Evolutionary conservation across 2,329 filamentous ascomycete genomes (phyloP), one percentile per base, ranked within the genome.

Genomic region (Sporothrix phasma): DNA sequence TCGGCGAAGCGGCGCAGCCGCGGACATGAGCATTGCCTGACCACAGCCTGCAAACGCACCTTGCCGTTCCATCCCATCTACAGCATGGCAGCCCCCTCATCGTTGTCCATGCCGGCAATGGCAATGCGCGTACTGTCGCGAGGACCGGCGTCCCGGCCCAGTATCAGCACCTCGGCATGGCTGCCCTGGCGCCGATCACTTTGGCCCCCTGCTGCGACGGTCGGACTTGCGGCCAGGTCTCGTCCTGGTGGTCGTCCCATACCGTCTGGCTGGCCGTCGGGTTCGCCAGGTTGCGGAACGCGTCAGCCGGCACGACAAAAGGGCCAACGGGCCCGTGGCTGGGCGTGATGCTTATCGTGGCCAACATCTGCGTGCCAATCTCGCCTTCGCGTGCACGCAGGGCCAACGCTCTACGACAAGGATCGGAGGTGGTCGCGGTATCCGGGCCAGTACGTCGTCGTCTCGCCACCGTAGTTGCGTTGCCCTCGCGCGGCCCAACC

Each of bases 1-100:
- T 94, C 61, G 90, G 89, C 7, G 84, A 85, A 3, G 66, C 61
- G 1, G 61, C 39, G 5, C 37, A 64, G 17, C 39, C 56, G 17
- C 29, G 66, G n/a, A 68, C 66, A 26, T 69, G 41, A 51, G 7
- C 37, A 19, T 2, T n/a, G n/a, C n/a, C n/a, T n/a, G n/a, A n/a
- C n/a, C n/a, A n/a, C n/a, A n/a, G n/a, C n/a, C n/a, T n/a, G n/a
- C 34, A 8, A 46, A 19, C 4, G 15, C n/a, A n/a, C n/a, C n/a
- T n/a, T n/a, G n/a, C n/a, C n/a, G n/a, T n/a, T n/a, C n/a, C n/a
- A n/a, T 34, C 31, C 7, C 37, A 47, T 17, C n/a, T n/a, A 54
- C n/a, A 71, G 62, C 5, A 72, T 59, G 10, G 39, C 67, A 0
- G 67, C 70, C 22, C 70, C 67, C 66, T 70, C 69, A 22, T 68